Conservation (phyloP, 2,329 filamentous ascomycete species). For the Colletotrichum shisoi region DNA sequence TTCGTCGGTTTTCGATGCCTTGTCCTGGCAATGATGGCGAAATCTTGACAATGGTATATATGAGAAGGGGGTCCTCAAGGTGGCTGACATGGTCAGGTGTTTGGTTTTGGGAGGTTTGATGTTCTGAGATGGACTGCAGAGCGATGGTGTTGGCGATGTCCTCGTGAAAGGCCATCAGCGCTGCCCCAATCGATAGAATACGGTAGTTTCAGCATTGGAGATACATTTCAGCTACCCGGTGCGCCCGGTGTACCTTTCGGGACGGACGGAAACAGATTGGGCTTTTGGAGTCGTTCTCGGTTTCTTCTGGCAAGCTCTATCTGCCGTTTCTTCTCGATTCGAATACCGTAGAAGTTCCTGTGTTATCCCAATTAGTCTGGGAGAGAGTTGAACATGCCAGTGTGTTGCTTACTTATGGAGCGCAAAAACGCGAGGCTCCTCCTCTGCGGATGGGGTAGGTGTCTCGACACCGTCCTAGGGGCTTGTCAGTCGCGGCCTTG, state of each 20-base stretch:
- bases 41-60: neutral
- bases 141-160: neutral
- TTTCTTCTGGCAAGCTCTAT: constrained; percentile 82
- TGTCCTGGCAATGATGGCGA: neutral
- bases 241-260: constrained; percentile 69
- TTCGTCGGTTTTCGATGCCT: neutral
- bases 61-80: neutral
- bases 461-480: constrained; percentile 53
- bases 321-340: constrained; percentile 79
- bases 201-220: neutral
- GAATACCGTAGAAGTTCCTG: constrained; percentile 86
- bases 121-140: neutral
- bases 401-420: constrained; percentile 35
- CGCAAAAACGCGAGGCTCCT: constrained; percentile 81
- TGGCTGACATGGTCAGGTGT: neutral
- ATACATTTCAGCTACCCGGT: constrained; percentile 48
- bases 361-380: neutral
- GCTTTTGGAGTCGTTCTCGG: constrained; percentile 79
- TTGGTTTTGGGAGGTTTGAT: neutral
- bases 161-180: neutral
- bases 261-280: constrained; percentile 83
- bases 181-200: too few species aligned
- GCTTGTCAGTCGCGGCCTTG: constrained; percentile 46
- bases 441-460: constrained; percentile 57
- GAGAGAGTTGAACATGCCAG: neutral